Percentiles rank a stretch among this genome's conserved stretches.
phyloP scores from a whole-genome alignment of 306 rosid species.

The Ochetophila trinervis region DNA sequence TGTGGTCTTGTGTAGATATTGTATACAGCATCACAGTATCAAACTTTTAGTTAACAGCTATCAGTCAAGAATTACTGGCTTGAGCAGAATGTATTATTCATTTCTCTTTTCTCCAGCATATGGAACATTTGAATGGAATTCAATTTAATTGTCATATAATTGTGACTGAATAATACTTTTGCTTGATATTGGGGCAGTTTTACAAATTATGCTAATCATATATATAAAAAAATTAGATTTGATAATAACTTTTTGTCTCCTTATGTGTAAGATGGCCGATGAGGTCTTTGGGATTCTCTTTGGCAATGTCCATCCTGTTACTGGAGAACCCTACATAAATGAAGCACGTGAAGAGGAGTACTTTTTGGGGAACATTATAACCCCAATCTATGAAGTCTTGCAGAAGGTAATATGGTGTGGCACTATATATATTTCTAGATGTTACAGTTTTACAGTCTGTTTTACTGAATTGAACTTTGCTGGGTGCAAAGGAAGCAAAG shows the following conservation, averaged over 20 bases:
- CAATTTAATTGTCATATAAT: neutral
- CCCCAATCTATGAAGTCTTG: slow-evolving; percentile 71
- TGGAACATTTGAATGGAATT: neutral
- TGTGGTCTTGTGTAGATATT: no score
- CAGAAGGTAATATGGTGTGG: slow-evolving; percentile 46
- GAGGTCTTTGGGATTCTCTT: slow-evolving; percentile 51
- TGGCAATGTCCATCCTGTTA: slow-evolving; percentile 47
- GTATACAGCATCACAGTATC: no score
- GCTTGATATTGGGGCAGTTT: neutral
- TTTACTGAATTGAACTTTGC: slow-evolving; percentile 32
- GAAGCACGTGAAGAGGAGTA: slow-evolving; percentile 58
- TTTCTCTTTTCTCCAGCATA: neutral
- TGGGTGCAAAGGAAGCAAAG: slow-evolving; percentile 76
- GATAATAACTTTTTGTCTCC: slow-evolving; percentile 20
- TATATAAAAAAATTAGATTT: neutral
- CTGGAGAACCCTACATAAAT: slow-evolving; percentile 44
- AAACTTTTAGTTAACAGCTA: no score
- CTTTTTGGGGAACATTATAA: slow-evolving; percentile 61
- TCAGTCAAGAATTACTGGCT: no score
- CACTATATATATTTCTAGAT: slow-evolving; percentile 22
- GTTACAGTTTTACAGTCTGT: slow-evolving; percentile 17
- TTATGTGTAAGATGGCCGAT: slow-evolving; percentile 64
- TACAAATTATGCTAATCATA: neutral
- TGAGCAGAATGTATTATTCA: neutral
- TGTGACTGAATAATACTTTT: slow-evolving; percentile 3